A percentile compares a stretch with the other conserved stretches of the same genome.
phyloP scores from a whole-genome alignment of 306 rosid genomes.

The apple (Malus domestica) region ASM211411v1 NC_041791.1:32285001-32285500 shows the following conservation, averaged over 20 bases:
- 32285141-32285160: not conserved
- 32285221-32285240: not conserved
- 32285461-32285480: no score
- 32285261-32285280: slow-evolving; percentile 2
- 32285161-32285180: not conserved
- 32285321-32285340: not conserved
- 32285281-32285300: not conserved
- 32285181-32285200: not conserved
- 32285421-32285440: not conserved
- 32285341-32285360: not conserved
- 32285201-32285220: not conserved
- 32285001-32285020: not conserved
- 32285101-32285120: not conserved
- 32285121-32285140: slow-evolving; percentile 2
- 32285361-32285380: not conserved
- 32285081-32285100: not conserved
- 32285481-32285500: no score
- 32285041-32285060: not conserved
- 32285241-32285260: slow-evolving; percentile 7
- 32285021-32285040: not conserved
- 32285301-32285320: not conserved
- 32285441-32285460: no score
- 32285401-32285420: not conserved
- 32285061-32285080: not conserved
- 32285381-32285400: not conserved